Evolutionary conservation across 306 rosid species (phyloP).

Genomic region (Rosa rugosa): DNA sequence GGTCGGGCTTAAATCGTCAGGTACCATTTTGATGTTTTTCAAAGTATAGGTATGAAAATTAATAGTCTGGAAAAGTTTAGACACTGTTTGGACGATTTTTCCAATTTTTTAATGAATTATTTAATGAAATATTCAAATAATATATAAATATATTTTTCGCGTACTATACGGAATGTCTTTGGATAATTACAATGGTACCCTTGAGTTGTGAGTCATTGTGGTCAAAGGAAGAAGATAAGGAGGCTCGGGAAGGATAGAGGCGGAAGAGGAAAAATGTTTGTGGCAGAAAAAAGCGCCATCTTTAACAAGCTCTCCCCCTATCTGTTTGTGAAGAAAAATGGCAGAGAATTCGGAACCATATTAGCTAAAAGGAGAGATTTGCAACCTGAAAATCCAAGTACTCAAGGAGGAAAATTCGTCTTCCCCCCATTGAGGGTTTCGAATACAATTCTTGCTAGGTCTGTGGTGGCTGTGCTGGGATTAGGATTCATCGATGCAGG

Average conservation of each 20-base stretch:
- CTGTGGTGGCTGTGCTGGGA: constrained; percentile 60
- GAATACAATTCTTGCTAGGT: constrained; percentile 48
- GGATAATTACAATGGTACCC: neutral
- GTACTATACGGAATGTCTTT: too few relatives aligned
- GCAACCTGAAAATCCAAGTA: constrained; percentile 22
- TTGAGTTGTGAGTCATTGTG: neutral
- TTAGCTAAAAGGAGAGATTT: constrained; percentile 45
- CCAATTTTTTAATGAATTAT: too few relatives aligned
- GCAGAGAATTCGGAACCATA: constrained; percentile 18
- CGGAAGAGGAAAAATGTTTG: constrained; percentile 25
- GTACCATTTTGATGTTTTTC: too few relatives aligned
- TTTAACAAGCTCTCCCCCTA: constrained; percentile 20
- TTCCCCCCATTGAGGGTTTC: constrained; percentile 39
- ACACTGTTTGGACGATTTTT: too few relatives aligned
- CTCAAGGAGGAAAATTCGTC: constrained; percentile 15
- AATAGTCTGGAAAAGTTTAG: too few relatives aligned
- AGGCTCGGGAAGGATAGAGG: neutral
- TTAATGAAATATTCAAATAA: too few relatives aligned
- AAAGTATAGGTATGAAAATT: too few relatives aligned
- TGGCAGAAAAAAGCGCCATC: constrained; percentile 36
- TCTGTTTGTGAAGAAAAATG: constrained; percentile 34
- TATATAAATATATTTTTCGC: too few relatives aligned
- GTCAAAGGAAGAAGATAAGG: too few relatives aligned
- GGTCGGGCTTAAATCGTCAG: too few relatives aligned
- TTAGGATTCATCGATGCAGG: constrained; percentile 88